Evolutionary conservation across 2,329 filamentous ascomycete species (phyloP).

Genomic region (Aspergillus chevalieri): DNA sequence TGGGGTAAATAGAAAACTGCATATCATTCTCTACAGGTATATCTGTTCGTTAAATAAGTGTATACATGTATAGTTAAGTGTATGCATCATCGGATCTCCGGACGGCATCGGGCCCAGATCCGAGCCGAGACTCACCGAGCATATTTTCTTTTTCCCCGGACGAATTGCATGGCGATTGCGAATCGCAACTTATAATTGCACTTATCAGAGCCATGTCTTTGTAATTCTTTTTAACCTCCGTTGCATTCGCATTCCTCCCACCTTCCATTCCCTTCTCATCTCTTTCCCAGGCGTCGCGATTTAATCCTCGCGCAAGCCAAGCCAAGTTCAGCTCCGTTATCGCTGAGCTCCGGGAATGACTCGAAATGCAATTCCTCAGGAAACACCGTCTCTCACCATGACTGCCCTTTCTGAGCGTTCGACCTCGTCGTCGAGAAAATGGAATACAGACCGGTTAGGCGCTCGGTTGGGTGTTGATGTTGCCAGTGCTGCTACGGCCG

Average conservation of each 20-base stretch:
- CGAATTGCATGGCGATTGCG: not conserved
- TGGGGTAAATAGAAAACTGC: not conserved
- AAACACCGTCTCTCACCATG: conserved; percentile 17
- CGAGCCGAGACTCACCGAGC: not conserved
- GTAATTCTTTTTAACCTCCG: not conserved
- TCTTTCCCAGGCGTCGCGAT: no score
- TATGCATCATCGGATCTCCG: not conserved
- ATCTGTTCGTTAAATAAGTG: not conserved
- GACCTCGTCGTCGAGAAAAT: conserved; percentile 31
- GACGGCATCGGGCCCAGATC: conserved; percentile 8
- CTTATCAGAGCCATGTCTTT: not conserved
- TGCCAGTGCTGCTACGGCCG: conserved; percentile 64
- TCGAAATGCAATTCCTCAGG: conserved; percentile 22
- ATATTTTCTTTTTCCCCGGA: not conserved
- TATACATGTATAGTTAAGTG: not conserved
- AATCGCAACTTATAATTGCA: not conserved
- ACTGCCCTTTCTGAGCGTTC: conserved; percentile 17
- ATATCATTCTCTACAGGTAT: not conserved
- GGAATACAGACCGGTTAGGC: conserved; percentile 71
- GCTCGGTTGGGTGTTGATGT: conserved; percentile 63
- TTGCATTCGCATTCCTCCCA: conserved; percentile 1
- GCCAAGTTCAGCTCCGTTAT: not conserved
- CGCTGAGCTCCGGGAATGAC: conserved; percentile 19
- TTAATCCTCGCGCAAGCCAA: no score
- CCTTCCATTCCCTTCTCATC: conserved; percentile 1